Evolutionary conservation across 768 basidiomycete genomes (phyloP).

Genomic region (Glaciozyma antarctica): DNA sequence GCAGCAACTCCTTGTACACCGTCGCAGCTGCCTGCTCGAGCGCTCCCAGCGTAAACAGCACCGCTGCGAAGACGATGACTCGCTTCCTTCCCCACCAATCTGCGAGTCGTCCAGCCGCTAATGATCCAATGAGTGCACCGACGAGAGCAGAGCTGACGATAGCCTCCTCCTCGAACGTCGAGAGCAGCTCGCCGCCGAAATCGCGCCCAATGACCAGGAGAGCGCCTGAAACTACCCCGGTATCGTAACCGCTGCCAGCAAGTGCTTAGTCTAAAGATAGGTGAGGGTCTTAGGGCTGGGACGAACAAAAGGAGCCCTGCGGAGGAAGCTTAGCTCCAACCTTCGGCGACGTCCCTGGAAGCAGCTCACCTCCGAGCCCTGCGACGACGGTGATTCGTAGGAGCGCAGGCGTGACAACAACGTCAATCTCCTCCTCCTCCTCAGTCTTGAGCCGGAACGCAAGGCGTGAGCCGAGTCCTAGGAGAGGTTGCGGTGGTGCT

Average conservation of each 20-base stretch:
- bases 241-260: slow-evolving; percentile 20
- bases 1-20: slow-evolving; percentile 27
- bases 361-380: slow-evolving; percentile 18
- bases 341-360: too few relatives aligned
- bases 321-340: neutral
- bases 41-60: slow-evolving; percentile 25
- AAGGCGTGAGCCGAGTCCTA: neutral
- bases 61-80: slow-evolving; percentile 13
- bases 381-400: slow-evolving; percentile 11
- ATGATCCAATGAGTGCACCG: slow-evolving; percentile 7
- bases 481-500: neutral
- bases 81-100: slow-evolving; percentile 22
- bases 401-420: slow-evolving; percentile 10
- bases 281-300: neutral
- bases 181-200: slow-evolving; percentile 14
- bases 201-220: slow-evolving; percentile 9
- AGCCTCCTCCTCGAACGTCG: slow-evolving; percentile 12
- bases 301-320: slow-evolving; percentile 17
- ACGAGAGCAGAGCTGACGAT: slow-evolving; percentile 20
- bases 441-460: neutral
- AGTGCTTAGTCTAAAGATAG: too few relatives aligned
- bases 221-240: slow-evolving; percentile 20
- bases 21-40: slow-evolving; percentile 25
- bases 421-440: neutral
- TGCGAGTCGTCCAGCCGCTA: slow-evolving; percentile 11